phyloP scores from a whole-genome alignment of 495 filamentous ascomycete genomes.

The Daldinia grandis region DNA sequence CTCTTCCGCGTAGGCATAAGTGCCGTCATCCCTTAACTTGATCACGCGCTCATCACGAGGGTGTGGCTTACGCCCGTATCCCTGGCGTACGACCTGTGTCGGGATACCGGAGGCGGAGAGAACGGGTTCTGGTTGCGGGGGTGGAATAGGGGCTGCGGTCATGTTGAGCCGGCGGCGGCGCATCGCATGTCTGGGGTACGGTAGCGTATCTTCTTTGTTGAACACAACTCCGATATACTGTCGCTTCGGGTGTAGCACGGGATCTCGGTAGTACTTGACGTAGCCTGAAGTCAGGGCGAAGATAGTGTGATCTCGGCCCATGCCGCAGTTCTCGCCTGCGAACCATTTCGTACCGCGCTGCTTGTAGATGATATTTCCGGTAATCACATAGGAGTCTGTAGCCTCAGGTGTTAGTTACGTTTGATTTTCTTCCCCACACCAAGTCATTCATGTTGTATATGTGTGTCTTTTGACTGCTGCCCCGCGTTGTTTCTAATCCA shows the following conservation, averaged over 20 bases:
- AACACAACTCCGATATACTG: slow-evolving; percentile 94
- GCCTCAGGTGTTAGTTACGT: slow-evolving; percentile 12
- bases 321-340: slow-evolving; percentile 89
- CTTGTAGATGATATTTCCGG: slow-evolving; percentile 97
- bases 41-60: slow-evolving; percentile 52
- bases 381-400: slow-evolving; percentile 84
- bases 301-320: slow-evolving; percentile 98
- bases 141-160: slow-evolving; percentile 56
- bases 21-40: slow-evolving; percentile 64
- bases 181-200: slow-evolving; percentile 73
- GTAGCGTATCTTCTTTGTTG: slow-evolving; percentile 75
- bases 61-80: slow-evolving; percentile 41
- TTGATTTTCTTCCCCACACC: neutral
- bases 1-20: slow-evolving; percentile 80
- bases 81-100: slow-evolving; percentile 48
- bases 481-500: neutral
- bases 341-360: slow-evolving; percentile 96
- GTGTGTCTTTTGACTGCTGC: neutral
- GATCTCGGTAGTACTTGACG: slow-evolving; percentile 95
- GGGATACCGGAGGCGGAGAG: slow-evolving; percentile 56
- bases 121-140: slow-evolving; percentile 33
- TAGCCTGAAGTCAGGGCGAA: slow-evolving; percentile 84
- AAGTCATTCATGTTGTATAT: neutral
- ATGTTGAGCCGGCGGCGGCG: slow-evolving; percentile 76
- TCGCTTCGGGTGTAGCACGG: slow-evolving; percentile 75